These are phyloP conservation scores for Ambrosiella cleistominuta DNA, from an alignment of 2,329 filamentous ascomycete genomes.

Conservation along the genomic window DNA sequence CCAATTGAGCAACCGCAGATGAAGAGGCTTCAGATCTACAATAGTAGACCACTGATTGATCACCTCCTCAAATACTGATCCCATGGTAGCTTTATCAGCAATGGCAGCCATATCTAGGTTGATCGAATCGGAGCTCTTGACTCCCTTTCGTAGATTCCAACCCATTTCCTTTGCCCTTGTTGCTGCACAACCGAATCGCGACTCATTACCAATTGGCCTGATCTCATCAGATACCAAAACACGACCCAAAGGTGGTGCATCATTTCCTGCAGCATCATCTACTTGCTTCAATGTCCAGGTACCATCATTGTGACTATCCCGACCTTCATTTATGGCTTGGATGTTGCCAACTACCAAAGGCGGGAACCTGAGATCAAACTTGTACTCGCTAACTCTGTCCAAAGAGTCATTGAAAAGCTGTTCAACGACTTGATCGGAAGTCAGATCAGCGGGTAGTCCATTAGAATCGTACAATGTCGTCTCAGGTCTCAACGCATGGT, in stretches of 20 bases:
- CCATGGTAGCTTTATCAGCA: constrained; percentile 54
- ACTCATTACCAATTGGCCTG: constrained; percentile 8
- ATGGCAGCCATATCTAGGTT: constrained; percentile 50
- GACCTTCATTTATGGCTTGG: constrained; percentile 63
- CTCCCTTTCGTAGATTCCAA: constrained; percentile 54
- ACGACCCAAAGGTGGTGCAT: not conserved
- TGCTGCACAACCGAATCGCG: constrained; percentile 33
- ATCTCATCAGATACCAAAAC: constrained; percentile 5
- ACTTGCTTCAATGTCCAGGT: constrained; percentile 31
- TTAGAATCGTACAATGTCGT: constrained; percentile 82
- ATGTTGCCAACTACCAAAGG: constrained; percentile 68
- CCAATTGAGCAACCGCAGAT: constrained; percentile 89
- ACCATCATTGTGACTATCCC: constrained; percentile 56
- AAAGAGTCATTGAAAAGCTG: constrained; percentile 89
- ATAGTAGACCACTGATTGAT: constrained; percentile 72
- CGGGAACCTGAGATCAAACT: constrained; percentile 53
- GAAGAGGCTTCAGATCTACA: constrained; percentile 66
- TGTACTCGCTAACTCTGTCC: constrained; percentile 78
- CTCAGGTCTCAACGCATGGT: constrained; percentile 61
- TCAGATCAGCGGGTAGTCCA: constrained; percentile 58
- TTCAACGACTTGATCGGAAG: constrained; percentile 68
- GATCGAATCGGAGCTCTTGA: constrained; percentile 47
- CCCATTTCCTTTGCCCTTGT: constrained; percentile 66
- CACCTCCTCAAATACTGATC: constrained; percentile 83
- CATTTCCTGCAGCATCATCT: constrained; percentile 39